These are phyloP conservation scores for Neopestalotiopsis sp. DNA, from an alignment of 2,329 filamentous ascomycete species.

Conservation along the genomic window DNA sequence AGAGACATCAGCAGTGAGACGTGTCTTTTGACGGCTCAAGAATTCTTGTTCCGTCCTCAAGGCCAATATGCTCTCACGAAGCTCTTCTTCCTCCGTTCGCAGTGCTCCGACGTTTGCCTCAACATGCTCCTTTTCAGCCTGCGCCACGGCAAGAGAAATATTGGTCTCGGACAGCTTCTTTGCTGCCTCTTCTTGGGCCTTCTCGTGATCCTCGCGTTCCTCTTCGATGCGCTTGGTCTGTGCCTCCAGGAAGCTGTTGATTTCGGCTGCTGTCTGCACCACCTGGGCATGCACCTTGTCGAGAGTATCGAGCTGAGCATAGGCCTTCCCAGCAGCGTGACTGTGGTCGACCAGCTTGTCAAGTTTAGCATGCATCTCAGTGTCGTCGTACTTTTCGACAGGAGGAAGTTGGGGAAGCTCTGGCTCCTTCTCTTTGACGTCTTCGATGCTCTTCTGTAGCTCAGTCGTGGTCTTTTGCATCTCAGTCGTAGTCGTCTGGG, in stretches of 20 bases:
- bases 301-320: slow-evolving; percentile 79
- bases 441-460: slow-evolving; percentile 65
- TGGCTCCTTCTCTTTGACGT: slow-evolving; percentile 47
- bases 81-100: slow-evolving; percentile 57
- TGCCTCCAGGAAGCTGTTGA: slow-evolving; percentile 79
- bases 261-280: slow-evolving; percentile 80
- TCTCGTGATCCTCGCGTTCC: slow-evolving; percentile 80
- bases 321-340: slow-evolving; percentile 70
- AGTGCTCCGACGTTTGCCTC: slow-evolving; percentile 59
- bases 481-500: slow-evolving; percentile 67
- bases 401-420: slow-evolving; percentile 63
- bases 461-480: slow-evolving; percentile 61
- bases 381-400: slow-evolving; percentile 71
- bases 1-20: slow-evolving; percentile 84
- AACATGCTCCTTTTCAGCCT: slow-evolving; percentile 68
- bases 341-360: slow-evolving; percentile 67
- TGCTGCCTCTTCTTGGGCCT: slow-evolving; percentile 78
- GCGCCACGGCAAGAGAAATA: slow-evolving; percentile 77
- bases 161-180: slow-evolving; percentile 79
- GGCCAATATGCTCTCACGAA: slow-evolving; percentile 60
- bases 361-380: slow-evolving; percentile 53
- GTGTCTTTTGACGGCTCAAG: slow-evolving; percentile 77
- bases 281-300: slow-evolving; percentile 91
- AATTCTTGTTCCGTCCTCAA: slow-evolving; percentile 76
- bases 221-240: slow-evolving; percentile 79